Evolutionary conservation across 208 protist species (phyloP).

Genomic region (Ichthyophonus hoferi): DNA sequence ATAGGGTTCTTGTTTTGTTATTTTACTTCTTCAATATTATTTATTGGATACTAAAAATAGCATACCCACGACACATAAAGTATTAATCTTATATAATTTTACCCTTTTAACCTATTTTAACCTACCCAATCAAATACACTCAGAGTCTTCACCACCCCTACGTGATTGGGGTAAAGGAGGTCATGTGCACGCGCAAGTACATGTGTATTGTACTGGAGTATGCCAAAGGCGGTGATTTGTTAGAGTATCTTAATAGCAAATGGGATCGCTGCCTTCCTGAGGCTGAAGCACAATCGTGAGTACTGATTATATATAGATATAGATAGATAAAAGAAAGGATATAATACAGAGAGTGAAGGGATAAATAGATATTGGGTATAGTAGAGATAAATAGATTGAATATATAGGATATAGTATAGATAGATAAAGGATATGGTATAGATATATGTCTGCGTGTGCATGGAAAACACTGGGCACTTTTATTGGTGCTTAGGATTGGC

Average conservation of each 20-base stretch:
- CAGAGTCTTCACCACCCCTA: not conserved
- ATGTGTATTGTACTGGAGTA: slow-evolving; percentile 23
- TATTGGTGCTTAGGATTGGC: too few species aligned
- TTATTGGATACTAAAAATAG: too few species aligned
- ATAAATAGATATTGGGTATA: not conserved
- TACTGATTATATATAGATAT: too few species aligned
- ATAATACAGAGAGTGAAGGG: not conserved
- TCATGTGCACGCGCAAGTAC: slow-evolving; percentile 7
- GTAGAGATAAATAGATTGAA: not conserved
- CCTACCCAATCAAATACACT: too few species aligned
- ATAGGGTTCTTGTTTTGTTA: too few species aligned
- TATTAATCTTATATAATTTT: too few species aligned
- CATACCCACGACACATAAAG: too few species aligned
- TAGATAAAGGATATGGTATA: not conserved
- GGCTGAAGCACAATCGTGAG: not conserved
- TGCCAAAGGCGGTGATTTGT: slow-evolving; percentile 15
- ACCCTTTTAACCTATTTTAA: too few species aligned
- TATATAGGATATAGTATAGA: not conserved
- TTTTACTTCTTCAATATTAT: too few species aligned
- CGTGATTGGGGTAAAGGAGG: slow-evolving; percentile 13
- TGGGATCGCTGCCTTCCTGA: slow-evolving; percentile 14
- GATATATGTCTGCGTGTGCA: not conserved
- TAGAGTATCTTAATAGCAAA: slow-evolving; percentile 8
- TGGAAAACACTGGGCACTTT: too few species aligned
- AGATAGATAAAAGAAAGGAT: too few species aligned